Conservation (phyloP, 345 rosid genomes). For the Syzygium aromaticum region DNA sequence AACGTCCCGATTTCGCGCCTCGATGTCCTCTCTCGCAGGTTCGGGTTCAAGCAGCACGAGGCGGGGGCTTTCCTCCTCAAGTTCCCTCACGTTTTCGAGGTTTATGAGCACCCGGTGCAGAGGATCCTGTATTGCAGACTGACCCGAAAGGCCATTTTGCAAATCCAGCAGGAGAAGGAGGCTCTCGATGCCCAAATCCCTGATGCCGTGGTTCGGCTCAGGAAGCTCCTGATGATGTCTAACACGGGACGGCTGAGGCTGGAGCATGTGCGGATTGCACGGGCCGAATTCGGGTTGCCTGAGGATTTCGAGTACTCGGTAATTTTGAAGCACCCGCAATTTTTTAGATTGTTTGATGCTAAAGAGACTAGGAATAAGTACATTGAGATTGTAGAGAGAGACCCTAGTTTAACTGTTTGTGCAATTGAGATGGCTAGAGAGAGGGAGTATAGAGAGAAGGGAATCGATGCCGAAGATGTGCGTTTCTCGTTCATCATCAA, state of each 20-base stretch:
- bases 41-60: constrained; percentile 71
- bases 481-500: constrained; percentile 78
- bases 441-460: constrained; percentile 75
- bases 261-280: constrained; percentile 75
- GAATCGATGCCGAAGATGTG: constrained; percentile 71
- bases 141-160: constrained; percentile 52
- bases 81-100: constrained; percentile 74
- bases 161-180: constrained; percentile 57
- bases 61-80: constrained; percentile 73
- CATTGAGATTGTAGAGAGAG: constrained; percentile 65
- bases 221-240: constrained; percentile 84
- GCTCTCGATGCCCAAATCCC: constrained; percentile 58
- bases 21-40: constrained; percentile 60
- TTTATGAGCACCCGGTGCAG: constrained; percentile 93
- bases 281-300: constrained; percentile 76
- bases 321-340: constrained; percentile 52
- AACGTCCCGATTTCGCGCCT: constrained; percentile 61
- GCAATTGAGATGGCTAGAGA: constrained; percentile 81
- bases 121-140: constrained; percentile 67
- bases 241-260: constrained; percentile 63
- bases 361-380: constrained; percentile 74
- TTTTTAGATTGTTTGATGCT: constrained; percentile 60
- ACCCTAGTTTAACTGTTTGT: constrained; percentile 43
- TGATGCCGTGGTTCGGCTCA: constrained; percentile 48
- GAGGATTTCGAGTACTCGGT: constrained; percentile 90